Evolutionary conservation across 345 rosid species (phyloP).

Genomic region (Syzygium aromaticum): DNA sequence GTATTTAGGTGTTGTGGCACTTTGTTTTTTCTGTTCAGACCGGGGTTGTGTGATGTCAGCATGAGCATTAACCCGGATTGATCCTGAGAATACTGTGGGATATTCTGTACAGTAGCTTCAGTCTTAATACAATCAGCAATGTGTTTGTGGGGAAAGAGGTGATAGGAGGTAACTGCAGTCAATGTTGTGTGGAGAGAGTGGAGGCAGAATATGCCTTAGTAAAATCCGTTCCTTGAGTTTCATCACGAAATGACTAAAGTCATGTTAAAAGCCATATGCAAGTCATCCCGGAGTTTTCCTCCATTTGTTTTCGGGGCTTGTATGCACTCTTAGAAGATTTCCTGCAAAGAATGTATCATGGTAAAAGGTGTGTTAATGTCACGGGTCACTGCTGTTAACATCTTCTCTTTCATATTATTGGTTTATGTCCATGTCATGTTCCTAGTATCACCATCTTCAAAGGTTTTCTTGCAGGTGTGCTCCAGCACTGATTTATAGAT

Average conservation of each 20-base stretch:
- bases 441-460: background rate
- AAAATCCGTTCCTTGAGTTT: background rate
- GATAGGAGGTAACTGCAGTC: background rate
- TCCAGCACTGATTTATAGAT: background rate
- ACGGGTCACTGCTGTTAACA: background rate
- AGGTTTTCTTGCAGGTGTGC: conserved; percentile 5
- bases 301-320: background rate
- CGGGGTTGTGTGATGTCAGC: background rate
- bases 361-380: background rate
- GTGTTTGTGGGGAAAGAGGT: background rate
- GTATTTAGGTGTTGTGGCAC: background rate
- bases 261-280: background rate
- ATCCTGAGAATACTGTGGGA: background rate
- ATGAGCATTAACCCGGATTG: background rate
- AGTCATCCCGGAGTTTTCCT: background rate
- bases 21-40: background rate
- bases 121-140: background rate
- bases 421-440: background rate
- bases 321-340: background rate
- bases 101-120: background rate
- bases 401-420: background rate
- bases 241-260: background rate
- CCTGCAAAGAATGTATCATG: background rate
- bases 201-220: background rate
- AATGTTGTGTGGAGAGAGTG: background rate